These are phyloP conservation scores for Mortierella sp. DNA, from an alignment of 371 early-diverging fungal species.

Conservation along the genomic window DNA sequence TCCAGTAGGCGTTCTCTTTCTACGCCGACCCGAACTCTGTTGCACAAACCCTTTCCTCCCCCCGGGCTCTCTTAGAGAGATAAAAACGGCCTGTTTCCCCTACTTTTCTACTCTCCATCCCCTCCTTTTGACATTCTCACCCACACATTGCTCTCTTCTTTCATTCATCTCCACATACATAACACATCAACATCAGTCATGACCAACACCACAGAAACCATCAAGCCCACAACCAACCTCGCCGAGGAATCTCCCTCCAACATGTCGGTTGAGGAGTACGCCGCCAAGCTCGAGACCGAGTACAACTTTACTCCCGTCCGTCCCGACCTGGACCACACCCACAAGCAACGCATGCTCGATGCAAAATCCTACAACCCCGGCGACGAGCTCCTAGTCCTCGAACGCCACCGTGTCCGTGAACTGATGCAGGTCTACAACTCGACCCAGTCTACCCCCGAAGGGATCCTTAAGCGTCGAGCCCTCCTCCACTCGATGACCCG, in stretches of 20 bases:
- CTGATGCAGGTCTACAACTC: constrained; percentile 63
- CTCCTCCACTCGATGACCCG: constrained; percentile 66
- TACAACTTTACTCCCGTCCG: constrained; percentile 28
- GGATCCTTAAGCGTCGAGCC: constrained; percentile 44
- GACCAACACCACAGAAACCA: not conserved
- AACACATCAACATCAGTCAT: not conserved
- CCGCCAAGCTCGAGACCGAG: constrained; percentile 39
- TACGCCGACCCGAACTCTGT: not conserved
- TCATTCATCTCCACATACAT: not conserved
- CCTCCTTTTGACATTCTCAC: not conserved
- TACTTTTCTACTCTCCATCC: not conserved
- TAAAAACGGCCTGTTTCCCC: not conserved
- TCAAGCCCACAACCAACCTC: constrained; percentile 11
- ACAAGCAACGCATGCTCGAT: constrained; percentile 60
- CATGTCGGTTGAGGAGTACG: constrained; percentile 34
- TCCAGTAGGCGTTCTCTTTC: not conserved
- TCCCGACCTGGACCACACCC: constrained; percentile 41
- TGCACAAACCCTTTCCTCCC: not conserved
- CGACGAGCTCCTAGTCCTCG: constrained; percentile 68
- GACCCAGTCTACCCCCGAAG: constrained; percentile 37
- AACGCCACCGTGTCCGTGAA: constrained; percentile 62
- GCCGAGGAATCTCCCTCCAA: not conserved
- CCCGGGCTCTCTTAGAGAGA: too few species aligned
- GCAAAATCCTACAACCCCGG: constrained; percentile 76
- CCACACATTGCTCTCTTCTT: not conserved